Percentiles rank a stretch among this genome's conserved stretches.
Conservation (phyloP, 306 rosid genomes). For the Myrica gale region DNA sequence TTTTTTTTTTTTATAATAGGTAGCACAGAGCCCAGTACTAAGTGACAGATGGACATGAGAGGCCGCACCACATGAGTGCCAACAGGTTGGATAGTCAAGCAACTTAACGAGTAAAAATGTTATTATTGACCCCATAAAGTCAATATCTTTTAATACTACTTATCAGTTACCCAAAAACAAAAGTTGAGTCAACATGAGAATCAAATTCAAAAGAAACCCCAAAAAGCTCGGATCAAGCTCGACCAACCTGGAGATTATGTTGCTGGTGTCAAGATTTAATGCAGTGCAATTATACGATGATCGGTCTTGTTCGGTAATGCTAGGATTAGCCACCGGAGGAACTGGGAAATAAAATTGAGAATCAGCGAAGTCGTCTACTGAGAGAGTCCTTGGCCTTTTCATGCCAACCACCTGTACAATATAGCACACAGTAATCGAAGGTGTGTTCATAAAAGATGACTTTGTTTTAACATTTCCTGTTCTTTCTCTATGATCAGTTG, state of each 20-base stretch:
- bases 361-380: constrained; percentile 35
- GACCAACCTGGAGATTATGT: constrained; percentile 35
- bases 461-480: no score
- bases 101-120: no score
- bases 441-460: no score
- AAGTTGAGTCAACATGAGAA: background rate
- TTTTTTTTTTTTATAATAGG: no score
- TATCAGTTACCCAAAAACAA: background rate
- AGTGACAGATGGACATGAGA: no score
- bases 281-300: constrained; percentile 28
- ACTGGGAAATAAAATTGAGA: constrained; percentile 33
- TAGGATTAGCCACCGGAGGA: constrained; percentile 30
- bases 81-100: no score
- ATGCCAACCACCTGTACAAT: constrained; percentile 35
- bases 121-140: no score
- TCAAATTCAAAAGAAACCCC: background rate
- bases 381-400: constrained; percentile 32
- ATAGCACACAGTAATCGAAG: no score
- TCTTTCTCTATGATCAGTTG: no score
- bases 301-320: constrained; percentile 22
- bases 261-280: constrained; percentile 21
- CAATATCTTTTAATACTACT: no score
- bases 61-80: no score
- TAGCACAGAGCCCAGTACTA: no score
- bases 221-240: background rate